Conservation (phyloP, 2,329 filamentous ascomycete species). For the Volutella citrinella region DNA sequence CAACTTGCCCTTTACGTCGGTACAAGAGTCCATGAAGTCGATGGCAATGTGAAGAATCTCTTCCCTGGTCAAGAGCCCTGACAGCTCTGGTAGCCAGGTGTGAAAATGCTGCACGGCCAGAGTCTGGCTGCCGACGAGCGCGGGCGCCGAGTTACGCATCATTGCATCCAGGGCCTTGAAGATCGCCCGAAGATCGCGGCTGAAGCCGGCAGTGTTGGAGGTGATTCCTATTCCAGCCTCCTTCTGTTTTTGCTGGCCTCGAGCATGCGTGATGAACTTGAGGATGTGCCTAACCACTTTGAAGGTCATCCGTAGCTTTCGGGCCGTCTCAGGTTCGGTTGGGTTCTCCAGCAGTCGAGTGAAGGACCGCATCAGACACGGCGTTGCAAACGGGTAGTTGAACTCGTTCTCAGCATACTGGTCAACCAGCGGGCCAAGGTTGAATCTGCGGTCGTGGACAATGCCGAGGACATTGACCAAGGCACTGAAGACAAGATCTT, state of each 20-base stretch:
- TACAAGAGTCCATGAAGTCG: constrained; percentile 90
- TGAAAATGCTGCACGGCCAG: constrained; percentile 95
- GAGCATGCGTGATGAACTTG: constrained; percentile 89
- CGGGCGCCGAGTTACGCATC: constrained; percentile 83
- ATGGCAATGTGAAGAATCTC: constrained; percentile 90
- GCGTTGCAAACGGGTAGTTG: constrained; percentile 88
- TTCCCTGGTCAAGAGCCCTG: constrained; percentile 69
- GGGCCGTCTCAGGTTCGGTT: constrained; percentile 76
- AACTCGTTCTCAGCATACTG: constrained; percentile 86
- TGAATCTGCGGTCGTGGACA: constrained; percentile 90
- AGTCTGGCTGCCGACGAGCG: constrained; percentile 90
- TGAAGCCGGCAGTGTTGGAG: constrained; percentile 69
- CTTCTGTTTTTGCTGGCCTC: constrained; percentile 83
- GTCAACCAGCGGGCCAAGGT: constrained; percentile 85
- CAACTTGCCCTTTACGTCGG: constrained; percentile 82
- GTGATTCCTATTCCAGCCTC: constrained; percentile 85
- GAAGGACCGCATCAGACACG: constrained; percentile 84
- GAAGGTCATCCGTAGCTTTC: constrained; percentile 84
- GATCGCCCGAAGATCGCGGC: constrained; percentile 76
- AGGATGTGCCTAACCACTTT: constrained; percentile 92
- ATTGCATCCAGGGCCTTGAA: constrained; percentile 87
- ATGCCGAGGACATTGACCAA: constrained; percentile 89
- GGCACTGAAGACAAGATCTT: constrained; percentile 88
- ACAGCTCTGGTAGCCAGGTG: constrained; percentile 91
- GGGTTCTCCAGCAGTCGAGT: constrained; percentile 79